Percentiles rank a stretch among this genome's conserved stretches.
phyloP scores from a whole-genome alignment of 148 eudicot species.

The Polygonum maritimum region DNA sequence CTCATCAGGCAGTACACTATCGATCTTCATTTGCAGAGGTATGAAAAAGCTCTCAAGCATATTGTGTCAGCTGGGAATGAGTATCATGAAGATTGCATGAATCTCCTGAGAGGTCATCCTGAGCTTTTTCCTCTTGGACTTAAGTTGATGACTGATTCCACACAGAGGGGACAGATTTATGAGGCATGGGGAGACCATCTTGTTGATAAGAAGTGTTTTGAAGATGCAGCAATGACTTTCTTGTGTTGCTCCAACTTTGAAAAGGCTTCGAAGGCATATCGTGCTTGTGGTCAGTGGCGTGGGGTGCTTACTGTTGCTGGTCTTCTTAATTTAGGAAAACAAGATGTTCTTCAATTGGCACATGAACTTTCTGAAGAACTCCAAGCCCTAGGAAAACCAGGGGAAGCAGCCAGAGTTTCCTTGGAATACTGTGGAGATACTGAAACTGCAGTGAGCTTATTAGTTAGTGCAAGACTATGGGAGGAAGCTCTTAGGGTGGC shows the following conservation, averaged over 20 bases:
- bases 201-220: constrained; percentile 55
- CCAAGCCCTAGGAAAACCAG: constrained; percentile 80
- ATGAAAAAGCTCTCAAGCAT: constrained; percentile 72
- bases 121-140: constrained; percentile 74
- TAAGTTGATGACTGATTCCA: constrained; percentile 44
- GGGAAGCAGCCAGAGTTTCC: constrained; percentile 85
- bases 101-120: constrained; percentile 69
- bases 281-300: constrained; percentile 74
- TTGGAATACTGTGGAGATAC: constrained; percentile 90
- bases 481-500: constrained; percentile 92
- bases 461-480: constrained; percentile 83
- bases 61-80: constrained; percentile 66
- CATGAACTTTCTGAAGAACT: constrained; percentile 90
- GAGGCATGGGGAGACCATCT: constrained; percentile 98
- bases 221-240: constrained; percentile 89
- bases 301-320: constrained; percentile 88
- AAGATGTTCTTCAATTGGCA: constrained; percentile 64
- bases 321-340: constrained; percentile 59
- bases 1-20: constrained; percentile 66
- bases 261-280: constrained; percentile 85
- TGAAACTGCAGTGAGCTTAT: constrained; percentile 44
- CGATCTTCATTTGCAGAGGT: constrained; percentile 71
- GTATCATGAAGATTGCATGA: constrained; percentile 58
- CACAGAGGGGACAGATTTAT: constrained; percentile 51
- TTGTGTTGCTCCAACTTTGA: constrained; percentile 62